Base-by-base conservation (phyloP, 176 grass and related monocot genomes). In the Hordeum vulgare region DNA sequence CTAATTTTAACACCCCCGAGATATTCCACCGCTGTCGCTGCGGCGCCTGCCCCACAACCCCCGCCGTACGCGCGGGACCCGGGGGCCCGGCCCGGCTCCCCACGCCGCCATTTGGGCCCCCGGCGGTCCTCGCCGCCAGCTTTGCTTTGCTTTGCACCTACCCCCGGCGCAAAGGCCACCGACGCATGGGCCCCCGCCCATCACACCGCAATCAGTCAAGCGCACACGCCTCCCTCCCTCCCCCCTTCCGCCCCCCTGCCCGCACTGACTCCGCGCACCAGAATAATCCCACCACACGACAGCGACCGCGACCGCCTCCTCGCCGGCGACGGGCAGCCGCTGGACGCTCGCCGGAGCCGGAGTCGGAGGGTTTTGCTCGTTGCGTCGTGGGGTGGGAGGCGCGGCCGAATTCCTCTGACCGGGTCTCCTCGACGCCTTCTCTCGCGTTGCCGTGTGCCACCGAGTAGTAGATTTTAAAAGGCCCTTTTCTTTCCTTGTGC, bases 91-190 rank as follows among this genome's bases (percentile, higher is more conserved):
- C 25, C 83, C 74, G 42, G 15, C 23, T 10, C 42, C 9, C 9
- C 12, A 42, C 61, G 12, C 68, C 56, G 77, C 56, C 78, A 71
- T 5, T 2, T 8, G 64, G 78, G 73, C 18, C 79, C 75, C 79
- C 75, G 8, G 0, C 39, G 25, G 15, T 31, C 61, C 53, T 31
- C 4, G 45, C 9, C 60, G 49, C 36, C 61, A 51, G 70, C 44
- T 69, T n/a, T n/a, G n/a, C n/a, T n/a, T n/a, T 23, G 25, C 80
- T 90, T 90, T 86, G 78, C 84, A 90, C 67, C 80, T 37, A 83
- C n/a, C 73, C 60, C 60, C 57, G 24, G 73, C 69, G 10, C 35
- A 18, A 83, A 86, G 75, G 74, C 80, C 88, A 80, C 84, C 80
- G 89, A 62, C 80, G 79, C 39, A 80, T 74, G 84, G 88, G 84